phyloP scores from a whole-genome alignment of 345 rosid genomes.

The Pistacia vera region DNA sequence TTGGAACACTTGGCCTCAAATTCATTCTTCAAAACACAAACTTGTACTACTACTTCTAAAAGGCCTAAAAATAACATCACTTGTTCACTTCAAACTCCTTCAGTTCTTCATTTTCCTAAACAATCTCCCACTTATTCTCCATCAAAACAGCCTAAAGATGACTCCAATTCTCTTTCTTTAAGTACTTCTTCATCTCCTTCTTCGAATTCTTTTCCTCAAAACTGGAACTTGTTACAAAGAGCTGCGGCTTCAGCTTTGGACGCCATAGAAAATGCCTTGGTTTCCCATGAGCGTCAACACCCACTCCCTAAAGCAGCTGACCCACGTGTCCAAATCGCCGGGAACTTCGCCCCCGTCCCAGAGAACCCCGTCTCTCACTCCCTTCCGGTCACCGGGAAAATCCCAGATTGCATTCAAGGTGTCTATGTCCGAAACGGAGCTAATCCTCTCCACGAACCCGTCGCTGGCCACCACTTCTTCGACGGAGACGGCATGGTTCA shows the following conservation, averaged over 20 bases:
- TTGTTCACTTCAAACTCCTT: slow-evolving; percentile 57
- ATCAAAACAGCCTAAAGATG: slow-evolving; percentile 23
- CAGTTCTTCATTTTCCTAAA: slow-evolving; percentile 57
- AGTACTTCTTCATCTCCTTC: too few relatives aligned
- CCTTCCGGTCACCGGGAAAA: slow-evolving; percentile 62
- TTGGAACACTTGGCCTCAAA: slow-evolving; percentile 17
- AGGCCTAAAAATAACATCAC: slow-evolving; percentile 14
- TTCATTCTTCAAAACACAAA: too few relatives aligned
- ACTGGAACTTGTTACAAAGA: slow-evolving; percentile 63
- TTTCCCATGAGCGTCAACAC: slow-evolving; percentile 52
- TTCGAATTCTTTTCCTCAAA: slow-evolving; percentile 15
- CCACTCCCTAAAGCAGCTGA: slow-evolving; percentile 82
- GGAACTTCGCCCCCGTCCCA: slow-evolving; percentile 80
- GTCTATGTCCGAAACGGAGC: slow-evolving; percentile 85
- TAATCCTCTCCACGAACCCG: slow-evolving; percentile 81
- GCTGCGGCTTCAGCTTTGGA: slow-evolving; percentile 61
- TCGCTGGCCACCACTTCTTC: slow-evolving; percentile 86
- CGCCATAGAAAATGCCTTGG: slow-evolving; percentile 54
- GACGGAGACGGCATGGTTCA: slow-evolving; percentile 97
- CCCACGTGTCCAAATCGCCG: slow-evolving; percentile 71
- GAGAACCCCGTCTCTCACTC: slow-evolving; percentile 55
- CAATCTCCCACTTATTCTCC: slow-evolving; percentile 23
- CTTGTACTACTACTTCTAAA: not conserved
- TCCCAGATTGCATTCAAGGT: slow-evolving; percentile 70
- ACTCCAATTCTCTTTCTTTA: too few relatives aligned